Evolutionary conservation across 2,329 filamentous ascomycete genomes (phyloP).

Genomic region (Sporothrix luriei): DNA sequence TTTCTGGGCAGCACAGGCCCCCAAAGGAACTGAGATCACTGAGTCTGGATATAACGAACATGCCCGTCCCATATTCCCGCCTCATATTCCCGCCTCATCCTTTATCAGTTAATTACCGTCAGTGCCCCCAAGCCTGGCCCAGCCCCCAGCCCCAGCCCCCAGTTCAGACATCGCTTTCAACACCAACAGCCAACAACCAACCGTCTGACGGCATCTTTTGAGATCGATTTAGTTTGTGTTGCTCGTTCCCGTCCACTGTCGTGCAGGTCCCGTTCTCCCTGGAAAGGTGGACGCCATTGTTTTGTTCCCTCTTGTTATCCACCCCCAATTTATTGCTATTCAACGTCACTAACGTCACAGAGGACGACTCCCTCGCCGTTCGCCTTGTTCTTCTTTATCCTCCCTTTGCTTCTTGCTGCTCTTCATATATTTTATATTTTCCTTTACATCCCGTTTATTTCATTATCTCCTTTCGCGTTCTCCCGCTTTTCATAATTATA

Average conservation of each 20-base stretch:
- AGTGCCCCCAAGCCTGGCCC: neutral
- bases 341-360: no score
- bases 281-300: no score
- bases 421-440: neutral
- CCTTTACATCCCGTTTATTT: no score
- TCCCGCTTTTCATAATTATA: neutral
- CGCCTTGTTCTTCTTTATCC: neutral
- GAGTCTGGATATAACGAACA: neutral
- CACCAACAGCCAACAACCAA: neutral
- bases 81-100: neutral
- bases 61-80: neutral
- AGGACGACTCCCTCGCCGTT: slow-evolving; percentile 1
- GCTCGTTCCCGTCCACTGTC: neutral
- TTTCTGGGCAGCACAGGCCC: neutral
- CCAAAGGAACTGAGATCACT: neutral
- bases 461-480: neutral
- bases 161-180: neutral
- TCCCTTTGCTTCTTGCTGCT: neutral
- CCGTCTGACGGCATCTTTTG: neutral
- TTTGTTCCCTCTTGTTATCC: neutral
- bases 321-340: neutral
- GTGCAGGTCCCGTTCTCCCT: neutral
- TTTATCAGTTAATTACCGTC: neutral
- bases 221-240: neutral
- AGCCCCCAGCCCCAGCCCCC: slow-evolving; percentile 1